Evolutionary conservation across 768 basidiomycete species (phyloP), one percentile per base, ranked within the genome.

Genomic region (Leccinum arenicola): DNA sequence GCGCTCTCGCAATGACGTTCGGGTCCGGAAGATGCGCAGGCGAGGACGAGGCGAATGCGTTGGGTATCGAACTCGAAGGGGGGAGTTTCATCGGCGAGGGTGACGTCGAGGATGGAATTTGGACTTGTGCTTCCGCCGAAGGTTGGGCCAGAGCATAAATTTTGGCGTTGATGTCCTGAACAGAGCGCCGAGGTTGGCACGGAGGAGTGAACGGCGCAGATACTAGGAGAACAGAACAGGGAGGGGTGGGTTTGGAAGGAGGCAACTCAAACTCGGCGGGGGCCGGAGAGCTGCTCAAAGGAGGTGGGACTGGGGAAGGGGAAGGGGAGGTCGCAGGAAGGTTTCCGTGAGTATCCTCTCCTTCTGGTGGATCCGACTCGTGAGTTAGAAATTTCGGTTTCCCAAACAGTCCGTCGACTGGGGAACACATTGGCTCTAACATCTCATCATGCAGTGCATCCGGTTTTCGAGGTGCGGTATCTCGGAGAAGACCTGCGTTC

Each of bases 101-200:
- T 1, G 79, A 75, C 10, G 62, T 77, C 7, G 88, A 90, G 1
- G 88, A 89, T 0, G 86, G 86, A 35, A 89, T 77, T 5, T 68
- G 78, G 3, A 67, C 61, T 66, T 62, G 61, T 1, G 64, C 56
- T 63, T 33, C 43, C 11, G 36, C 77, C 11, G 70, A 78, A 3
- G 66, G 59, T 63, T 35, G 60, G 11, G 25, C 45, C 15, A 36
- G 48, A 11, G 31, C 51, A 19, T 36, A 2, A 15, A 10, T 25
- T 33, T 48, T 21, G 14, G 6, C 75, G 6, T 74, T 77, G 6
- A 64, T 45, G 61, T 67, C 57, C 62, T 56, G 45, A 64, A 66
- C 29, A 65, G 51, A 40, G 17, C 40, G 2, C 11, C 47, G 3
- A 12, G 31, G 48, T 47, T 33, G 57, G 33, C 50, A 55, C 6